phyloP scores from a whole-genome alignment of 202 grass and related monocot genomes.

The Brachypodium distachyon region DNA sequence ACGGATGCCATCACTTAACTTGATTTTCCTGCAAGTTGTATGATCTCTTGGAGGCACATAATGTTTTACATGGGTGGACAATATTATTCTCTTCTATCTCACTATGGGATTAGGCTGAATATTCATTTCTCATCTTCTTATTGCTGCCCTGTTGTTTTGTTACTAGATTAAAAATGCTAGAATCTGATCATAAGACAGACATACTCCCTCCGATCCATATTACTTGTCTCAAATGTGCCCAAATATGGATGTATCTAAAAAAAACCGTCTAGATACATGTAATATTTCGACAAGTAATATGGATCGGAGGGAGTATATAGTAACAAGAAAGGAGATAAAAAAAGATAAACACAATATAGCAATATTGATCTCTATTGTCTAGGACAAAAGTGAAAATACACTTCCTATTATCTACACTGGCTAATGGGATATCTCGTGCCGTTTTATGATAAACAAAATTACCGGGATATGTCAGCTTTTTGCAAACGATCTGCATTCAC shows the following conservation, averaged over 20 bases:
- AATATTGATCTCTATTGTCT: not conserved
- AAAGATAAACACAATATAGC: not conserved
- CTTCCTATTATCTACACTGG: not conserved
- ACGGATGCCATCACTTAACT: too few relatives aligned
- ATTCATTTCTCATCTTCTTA: not conserved
- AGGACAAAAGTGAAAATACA: too few relatives aligned
- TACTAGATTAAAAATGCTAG: not conserved
- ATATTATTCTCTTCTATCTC: not conserved
- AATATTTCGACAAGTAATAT: too few relatives aligned
- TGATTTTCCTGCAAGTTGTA: not conserved
- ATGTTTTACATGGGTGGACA: slow-evolving; percentile 2
- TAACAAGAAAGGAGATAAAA: not conserved
- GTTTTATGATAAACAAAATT: not conserved
- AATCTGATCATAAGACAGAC: not conserved
- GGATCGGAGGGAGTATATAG: too few relatives aligned
- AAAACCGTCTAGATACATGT: too few relatives aligned
- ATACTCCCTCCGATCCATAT: too few relatives aligned
- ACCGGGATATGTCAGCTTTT: not conserved
- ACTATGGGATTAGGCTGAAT: not conserved
- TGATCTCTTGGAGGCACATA: not conserved
- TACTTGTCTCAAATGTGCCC: too few relatives aligned
- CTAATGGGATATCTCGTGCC: not conserved
- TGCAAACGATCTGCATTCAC: not conserved
- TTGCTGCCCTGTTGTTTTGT: not conserved
- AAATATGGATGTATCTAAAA: too few relatives aligned